A percentile compares a stretch with the other conserved stretches of the same genome.
Evolutionary conservation across 2,329 filamentous ascomycete genomes (phyloP).

Genomic region (Trichoderma guizhouense): DNA sequence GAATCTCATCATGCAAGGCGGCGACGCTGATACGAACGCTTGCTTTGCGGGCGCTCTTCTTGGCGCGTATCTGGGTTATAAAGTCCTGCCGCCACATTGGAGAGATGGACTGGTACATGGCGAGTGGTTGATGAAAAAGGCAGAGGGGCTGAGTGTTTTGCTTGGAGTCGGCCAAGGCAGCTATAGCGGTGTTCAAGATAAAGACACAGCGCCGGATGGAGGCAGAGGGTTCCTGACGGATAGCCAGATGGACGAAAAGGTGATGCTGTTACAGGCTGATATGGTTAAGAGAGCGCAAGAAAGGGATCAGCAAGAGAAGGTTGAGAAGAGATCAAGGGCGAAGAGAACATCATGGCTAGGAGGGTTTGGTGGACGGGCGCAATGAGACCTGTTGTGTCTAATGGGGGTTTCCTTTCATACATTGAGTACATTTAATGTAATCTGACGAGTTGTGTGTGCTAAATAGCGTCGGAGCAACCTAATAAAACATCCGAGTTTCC

Average conservation of each 20-base stretch:
- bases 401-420: background rate
- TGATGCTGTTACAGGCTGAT: constrained; percentile 32
- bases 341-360: constrained; percentile 7
- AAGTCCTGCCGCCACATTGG: constrained; percentile 47
- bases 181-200: constrained; percentile 36
- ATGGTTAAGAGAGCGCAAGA: constrained; percentile 30
- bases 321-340: constrained; percentile 22
- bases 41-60: constrained; percentile 50
- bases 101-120: constrained; percentile 43
- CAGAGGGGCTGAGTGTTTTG: constrained; percentile 38
- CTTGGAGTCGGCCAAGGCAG: constrained; percentile 35
- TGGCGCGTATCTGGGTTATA: constrained; percentile 47
- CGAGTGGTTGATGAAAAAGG: constrained; percentile 44
- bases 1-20: constrained; percentile 48
- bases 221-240: constrained; percentile 38
- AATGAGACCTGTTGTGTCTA: background rate
- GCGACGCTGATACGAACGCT: constrained; percentile 54
- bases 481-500: background rate
- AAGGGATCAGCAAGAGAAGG: constrained; percentile 26
- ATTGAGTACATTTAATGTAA: background rate
- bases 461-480: background rate
- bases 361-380: background rate
- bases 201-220: constrained; percentile 41
- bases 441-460: background rate
- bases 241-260: constrained; percentile 36